These are phyloP conservation scores for Alternaria ventricosa DNA, from an alignment of 2,329 filamentous ascomycete species.

Conservation along the genomic window DNA sequence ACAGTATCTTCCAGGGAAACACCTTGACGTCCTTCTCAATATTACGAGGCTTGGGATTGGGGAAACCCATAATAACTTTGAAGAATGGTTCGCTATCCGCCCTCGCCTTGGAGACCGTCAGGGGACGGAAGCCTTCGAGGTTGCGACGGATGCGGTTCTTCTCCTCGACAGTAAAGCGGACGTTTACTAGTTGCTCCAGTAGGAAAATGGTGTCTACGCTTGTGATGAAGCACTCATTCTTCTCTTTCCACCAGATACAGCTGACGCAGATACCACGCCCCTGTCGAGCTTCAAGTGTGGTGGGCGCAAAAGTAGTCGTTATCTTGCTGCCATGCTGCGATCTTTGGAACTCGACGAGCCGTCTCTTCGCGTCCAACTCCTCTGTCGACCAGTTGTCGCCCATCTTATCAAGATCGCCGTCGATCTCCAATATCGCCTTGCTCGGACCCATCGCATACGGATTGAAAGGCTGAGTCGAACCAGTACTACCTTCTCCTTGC, in stretches of 20 bases:
- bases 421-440: constrained; percentile 84
- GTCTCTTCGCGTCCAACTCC: constrained; percentile 78
- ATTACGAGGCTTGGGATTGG: constrained; percentile 91
- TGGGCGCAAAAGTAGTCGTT: constrained; percentile 77
- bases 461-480: constrained; percentile 63
- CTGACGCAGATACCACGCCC: constrained; percentile 92
- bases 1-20: constrained; percentile 92
- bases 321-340: constrained; percentile 83
- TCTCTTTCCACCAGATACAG: constrained; percentile 97
- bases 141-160: constrained; percentile 98
- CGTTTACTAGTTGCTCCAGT: constrained; percentile 87
- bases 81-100: constrained; percentile 95
- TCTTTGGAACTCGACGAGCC: constrained; percentile 88
- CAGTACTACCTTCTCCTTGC: constrained; percentile 53
- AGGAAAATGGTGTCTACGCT: constrained; percentile 96
- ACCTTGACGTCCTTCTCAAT: constrained; percentile 99
- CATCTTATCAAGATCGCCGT: constrained; percentile 86
- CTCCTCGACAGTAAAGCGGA: constrained; percentile 92
- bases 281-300: constrained; percentile 78
- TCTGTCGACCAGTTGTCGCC: constrained; percentile 80
- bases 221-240: constrained; percentile 88
- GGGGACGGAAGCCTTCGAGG: constrained; percentile 88
- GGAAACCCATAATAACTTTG: constrained; percentile 98
- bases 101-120: constrained; percentile 93
- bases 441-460: constrained; percentile 79